Base-by-base conservation (phyloP, 2,329 filamentous ascomycete species). In the Davidsoniella australis region DNA sequence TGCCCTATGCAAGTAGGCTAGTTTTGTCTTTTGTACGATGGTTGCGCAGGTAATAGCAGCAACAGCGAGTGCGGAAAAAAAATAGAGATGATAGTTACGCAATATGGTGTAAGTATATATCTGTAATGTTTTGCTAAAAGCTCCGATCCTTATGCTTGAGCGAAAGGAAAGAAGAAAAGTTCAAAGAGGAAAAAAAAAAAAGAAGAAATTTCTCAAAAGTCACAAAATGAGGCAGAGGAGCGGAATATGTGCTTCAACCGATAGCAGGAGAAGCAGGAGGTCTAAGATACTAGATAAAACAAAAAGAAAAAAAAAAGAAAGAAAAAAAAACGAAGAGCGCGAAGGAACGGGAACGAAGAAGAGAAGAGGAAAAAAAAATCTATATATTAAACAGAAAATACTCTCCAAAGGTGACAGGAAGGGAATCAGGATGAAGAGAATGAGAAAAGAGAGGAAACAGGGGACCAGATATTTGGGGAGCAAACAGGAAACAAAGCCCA, bases 381-480 rank as follows among this genome's bases (percentile, higher is more conserved):
- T 5, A 40, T 29, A 20, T 43, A 41, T 26, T 45, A 49, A 49
- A 40, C 20, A 44, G 41, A 40, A 45, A 26, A 36, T 36, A 43
- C 41, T 17, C 37, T 20, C 10, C 14, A 16, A 45, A 33, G 43
- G 33, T 37, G 41, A 44, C 23, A 45, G 41, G 40, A 48, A 33
- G 38, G 40, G 20, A 23, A 17, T 37, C 39, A 39, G 38, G 20
- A 48, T 36, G 47, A 48, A 48, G 47, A 48, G 18, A 16, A 16
- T 10, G 47, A 48, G 47, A 48, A 37, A 42, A 48, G 38, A 41
- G 47, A 48, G 38, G 23, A 37, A 40, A 36, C 47, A 46, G 44
- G 33, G 44, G 44, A 46, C 36, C 38, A 16, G 44, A 46, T 38
- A 46, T 46, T 46, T 46, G 36, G 44, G 36, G 17, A n/a, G 33